Evolutionary conservation across 2,329 filamentous ascomycete species (phyloP).

Genomic region (Microdochium trichocladiopsis): DNA sequence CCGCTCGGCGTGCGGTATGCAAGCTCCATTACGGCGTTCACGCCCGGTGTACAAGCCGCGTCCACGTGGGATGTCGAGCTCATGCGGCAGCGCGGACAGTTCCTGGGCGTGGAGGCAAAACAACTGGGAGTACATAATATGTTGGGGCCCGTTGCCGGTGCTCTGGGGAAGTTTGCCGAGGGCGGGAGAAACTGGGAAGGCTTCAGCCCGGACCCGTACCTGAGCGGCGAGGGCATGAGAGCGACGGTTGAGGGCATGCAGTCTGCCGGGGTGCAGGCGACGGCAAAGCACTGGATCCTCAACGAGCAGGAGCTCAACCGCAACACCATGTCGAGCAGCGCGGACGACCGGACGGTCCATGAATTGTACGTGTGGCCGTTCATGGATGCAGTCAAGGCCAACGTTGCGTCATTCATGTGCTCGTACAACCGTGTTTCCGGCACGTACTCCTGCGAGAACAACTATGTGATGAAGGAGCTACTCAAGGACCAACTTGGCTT

Average conservation of each 20-base stretch:
- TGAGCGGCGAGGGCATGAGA: constrained; percentile 54
- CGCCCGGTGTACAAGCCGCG: constrained; percentile 71
- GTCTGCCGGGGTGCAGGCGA: constrained; percentile 40
- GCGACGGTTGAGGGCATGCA: constrained; percentile 56
- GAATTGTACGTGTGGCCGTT: constrained; percentile 65
- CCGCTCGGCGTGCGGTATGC: constrained; percentile 69
- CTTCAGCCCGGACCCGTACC: constrained; percentile 72
- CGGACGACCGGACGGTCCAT: constrained; percentile 60
- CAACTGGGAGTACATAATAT: constrained; percentile 67
- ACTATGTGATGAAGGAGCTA: constrained; percentile 50
- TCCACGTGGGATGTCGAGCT: constrained; percentile 73
- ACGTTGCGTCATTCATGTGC: constrained; percentile 64
- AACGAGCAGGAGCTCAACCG: constrained; percentile 64
- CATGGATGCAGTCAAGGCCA: constrained; percentile 59
- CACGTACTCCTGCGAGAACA: constrained; percentile 61
- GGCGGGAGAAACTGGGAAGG: constrained; percentile 81
- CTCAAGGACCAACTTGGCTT: constrained; percentile 72
- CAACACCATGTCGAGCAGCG: constrained; percentile 45
- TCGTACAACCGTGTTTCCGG: constrained; percentile 67
- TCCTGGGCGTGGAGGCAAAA: constrained; percentile 54
- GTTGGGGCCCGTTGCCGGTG: constrained; percentile 69
- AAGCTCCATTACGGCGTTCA: constrained; percentile 67
- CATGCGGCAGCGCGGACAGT: constrained; percentile 63
- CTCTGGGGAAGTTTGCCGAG: constrained; percentile 64
- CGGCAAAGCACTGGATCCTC: constrained; percentile 54